Conservation (phyloP, 2,329 filamentous ascomycete genomes). For the Beauveria bassiana region DNA sequence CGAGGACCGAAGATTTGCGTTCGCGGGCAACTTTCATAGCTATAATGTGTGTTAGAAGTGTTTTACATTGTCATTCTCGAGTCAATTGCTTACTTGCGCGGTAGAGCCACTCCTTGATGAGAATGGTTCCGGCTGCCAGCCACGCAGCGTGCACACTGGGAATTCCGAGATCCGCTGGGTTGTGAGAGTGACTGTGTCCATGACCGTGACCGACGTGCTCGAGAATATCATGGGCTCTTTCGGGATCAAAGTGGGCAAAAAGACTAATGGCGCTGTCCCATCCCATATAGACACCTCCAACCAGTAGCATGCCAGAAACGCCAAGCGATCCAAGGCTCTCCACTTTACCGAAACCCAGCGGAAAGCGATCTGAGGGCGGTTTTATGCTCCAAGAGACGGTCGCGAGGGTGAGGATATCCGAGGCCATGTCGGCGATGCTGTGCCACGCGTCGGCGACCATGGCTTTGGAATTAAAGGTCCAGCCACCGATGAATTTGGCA, state of each 20-base stretch:
- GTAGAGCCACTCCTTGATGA: constrained; percentile 95
- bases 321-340: constrained; percentile 91
- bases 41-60: constrained; percentile 32
- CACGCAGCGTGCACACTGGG: constrained; percentile 93
- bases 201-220: constrained; percentile 57
- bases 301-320: constrained; percentile 83
- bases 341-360: constrained; percentile 92
- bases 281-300: constrained; percentile 88
- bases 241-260: constrained; percentile 65
- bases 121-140: constrained; percentile 82
- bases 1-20: constrained; percentile 90
- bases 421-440: constrained; percentile 89
- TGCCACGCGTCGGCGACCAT: constrained; percentile 93
- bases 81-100: constrained; percentile 67
- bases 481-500: constrained; percentile 85
- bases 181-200: constrained; percentile 52
- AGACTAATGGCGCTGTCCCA: constrained; percentile 62
- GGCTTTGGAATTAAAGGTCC: constrained; percentile 88
- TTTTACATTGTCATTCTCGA: neutral
- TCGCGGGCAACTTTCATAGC: constrained; percentile 93
- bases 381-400: constrained; percentile 92
- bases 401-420: constrained; percentile 85
- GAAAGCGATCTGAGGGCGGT: constrained; percentile 75
- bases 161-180: constrained; percentile 34
- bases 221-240: constrained; percentile 57